Evolutionary conservation across 108 stramenopile species (phyloP).

Genomic region (Phaeodactylum tricornutum): DNA sequence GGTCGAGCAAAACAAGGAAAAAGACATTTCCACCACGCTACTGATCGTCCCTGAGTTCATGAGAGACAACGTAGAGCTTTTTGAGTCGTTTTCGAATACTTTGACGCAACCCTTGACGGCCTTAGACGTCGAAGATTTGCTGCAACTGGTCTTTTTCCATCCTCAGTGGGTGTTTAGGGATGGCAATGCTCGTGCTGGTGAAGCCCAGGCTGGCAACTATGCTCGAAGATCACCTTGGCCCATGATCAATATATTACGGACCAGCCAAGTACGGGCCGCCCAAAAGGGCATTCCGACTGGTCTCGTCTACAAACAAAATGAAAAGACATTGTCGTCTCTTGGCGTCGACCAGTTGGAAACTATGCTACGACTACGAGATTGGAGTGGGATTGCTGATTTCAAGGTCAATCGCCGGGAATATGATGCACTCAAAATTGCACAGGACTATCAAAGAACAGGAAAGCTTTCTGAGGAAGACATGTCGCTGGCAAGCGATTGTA

Average conservation of each 20-base stretch:
- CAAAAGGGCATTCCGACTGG: conserved; percentile 95
- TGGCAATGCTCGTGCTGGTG: conserved; percentile 70
- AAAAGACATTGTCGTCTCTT: conserved; percentile 74
- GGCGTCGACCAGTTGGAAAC: conserved; percentile 72
- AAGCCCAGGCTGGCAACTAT: conserved; percentile 83
- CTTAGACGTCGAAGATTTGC: conserved; percentile 58
- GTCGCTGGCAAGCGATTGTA: conserved; percentile 42
- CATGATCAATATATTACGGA: conserved; percentile 96
- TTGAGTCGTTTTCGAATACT: conserved; percentile 83
- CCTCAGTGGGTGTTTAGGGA: conserved; percentile 92
- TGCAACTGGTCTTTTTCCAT: conserved; percentile 97
- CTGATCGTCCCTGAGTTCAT: conserved; percentile 82
- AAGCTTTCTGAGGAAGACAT: conserved; percentile 49
- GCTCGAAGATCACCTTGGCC: conserved; percentile 91
- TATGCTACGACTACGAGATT: conserved; percentile 85
- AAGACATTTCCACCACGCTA: conserved; percentile 74
- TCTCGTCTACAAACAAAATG: conserved; percentile 92
- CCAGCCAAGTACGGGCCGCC: conserved; percentile 84
- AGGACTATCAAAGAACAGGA: conserved; percentile 66
- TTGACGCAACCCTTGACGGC: conserved; percentile 82
- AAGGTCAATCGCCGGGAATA: conserved; percentile 78
- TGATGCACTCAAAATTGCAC: conserved; percentile 75
- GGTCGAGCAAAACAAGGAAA: conserved; percentile 54
- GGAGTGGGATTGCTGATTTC: conserved; percentile 64
- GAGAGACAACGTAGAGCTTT: conserved; percentile 80